Base-by-base conservation (phyloP, 768 basidiomycete species). In the Amylocystis lapponica region DNA sequence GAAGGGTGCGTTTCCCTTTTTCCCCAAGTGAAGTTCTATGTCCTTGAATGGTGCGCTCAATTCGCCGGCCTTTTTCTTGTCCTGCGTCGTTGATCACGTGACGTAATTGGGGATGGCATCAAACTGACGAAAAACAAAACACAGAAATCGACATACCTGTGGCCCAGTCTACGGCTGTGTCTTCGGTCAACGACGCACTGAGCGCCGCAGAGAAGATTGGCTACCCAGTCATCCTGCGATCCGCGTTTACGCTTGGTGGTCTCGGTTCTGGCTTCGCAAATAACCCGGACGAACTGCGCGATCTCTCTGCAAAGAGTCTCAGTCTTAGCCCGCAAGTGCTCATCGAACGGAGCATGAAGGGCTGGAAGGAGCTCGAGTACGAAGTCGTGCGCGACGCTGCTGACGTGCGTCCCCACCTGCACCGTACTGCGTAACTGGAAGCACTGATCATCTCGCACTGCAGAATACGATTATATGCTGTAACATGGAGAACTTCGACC, bases 401-500 rank as follows among this genome's bases (percentile, higher is more conserved):
- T 39, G 96, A 99, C 67, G 90, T 92, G 64, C 53, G 86, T 79
- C 4, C 14, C 20, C 48, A 5, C n/a, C n/a, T n/a, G n/a, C n/a
- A 36, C 43, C 42, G 33, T 19, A 45, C 35, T 37, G 38, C 16
- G 20, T 45, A 29, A 36, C 35, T 16, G 23, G 26, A 17, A 32
- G 14, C 25, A 31, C 40, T 16, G 5, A 22, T 31, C 4, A 6
- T 26, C 34, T 19, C 13, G n/a, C 35, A 30, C 33, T 14, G 2
- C 56, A 91, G 88, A 96, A 98, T 71, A 97, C 94, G 21, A 99
- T 99, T 66, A 98, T 97, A 56, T 97, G 94, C 70, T 98, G 95
- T 68, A 94, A 94, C 66, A 95, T 95, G 91, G 91, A 97, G 69
- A 98, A 99, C 69, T 99, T 99, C 53, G 96, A 99, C 60, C 96